Percentiles rank a stretch among this genome's conserved stretches.
phyloP scores from a whole-genome alignment of 2,329 filamentous ascomycete species.

The Xylariaceae sp. region DNA sequence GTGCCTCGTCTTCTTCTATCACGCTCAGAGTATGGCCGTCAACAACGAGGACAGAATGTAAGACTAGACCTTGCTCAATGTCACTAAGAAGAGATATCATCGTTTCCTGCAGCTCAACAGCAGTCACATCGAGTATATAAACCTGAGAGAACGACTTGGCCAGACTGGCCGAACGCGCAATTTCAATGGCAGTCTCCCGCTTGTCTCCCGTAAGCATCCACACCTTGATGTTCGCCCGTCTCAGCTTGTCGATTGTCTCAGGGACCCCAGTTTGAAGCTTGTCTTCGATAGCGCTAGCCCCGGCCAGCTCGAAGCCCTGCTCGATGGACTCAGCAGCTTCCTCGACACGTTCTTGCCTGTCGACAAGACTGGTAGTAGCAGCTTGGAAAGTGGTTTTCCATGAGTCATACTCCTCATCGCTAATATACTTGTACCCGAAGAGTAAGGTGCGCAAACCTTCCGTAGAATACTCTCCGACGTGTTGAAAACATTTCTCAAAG shows the following conservation, averaged over 20 bases:
- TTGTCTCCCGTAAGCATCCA: slow-evolving; percentile 95
- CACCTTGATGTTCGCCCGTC: slow-evolving; percentile 83
- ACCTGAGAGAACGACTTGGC: slow-evolving; percentile 73
- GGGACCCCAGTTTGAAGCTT: slow-evolving; percentile 85
- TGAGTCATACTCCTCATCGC: slow-evolving; percentile 70
- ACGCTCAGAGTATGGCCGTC: slow-evolving; percentile 79
- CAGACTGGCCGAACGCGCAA: slow-evolving; percentile 77
- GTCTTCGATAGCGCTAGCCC: slow-evolving; percentile 88
- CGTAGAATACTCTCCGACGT: slow-evolving; percentile 85
- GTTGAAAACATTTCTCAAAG: slow-evolving; percentile 82
- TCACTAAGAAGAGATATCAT: slow-evolving; percentile 69
- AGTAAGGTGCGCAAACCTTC: slow-evolving; percentile 86
- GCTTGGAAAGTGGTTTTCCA: slow-evolving; percentile 81
- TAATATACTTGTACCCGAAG: slow-evolving; percentile 77
- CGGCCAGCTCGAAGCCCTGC: slow-evolving; percentile 75
- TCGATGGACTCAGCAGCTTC: slow-evolving; percentile 79
- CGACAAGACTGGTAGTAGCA: slow-evolving; percentile 77
- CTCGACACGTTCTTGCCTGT: slow-evolving; percentile 79
- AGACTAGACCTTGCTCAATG: slow-evolving; percentile 58
- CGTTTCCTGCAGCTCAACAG: slow-evolving; percentile 68
- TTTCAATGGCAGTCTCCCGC: slow-evolving; percentile 85
- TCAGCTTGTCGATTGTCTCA: slow-evolving; percentile 82
- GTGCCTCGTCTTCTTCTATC: slow-evolving; percentile 64
- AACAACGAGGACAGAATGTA: slow-evolving; percentile 82
- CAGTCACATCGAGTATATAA: slow-evolving; percentile 71